Conservation (phyloP, 192 early-diverging fungal species). For the Allomyces macrogynus region DNA sequence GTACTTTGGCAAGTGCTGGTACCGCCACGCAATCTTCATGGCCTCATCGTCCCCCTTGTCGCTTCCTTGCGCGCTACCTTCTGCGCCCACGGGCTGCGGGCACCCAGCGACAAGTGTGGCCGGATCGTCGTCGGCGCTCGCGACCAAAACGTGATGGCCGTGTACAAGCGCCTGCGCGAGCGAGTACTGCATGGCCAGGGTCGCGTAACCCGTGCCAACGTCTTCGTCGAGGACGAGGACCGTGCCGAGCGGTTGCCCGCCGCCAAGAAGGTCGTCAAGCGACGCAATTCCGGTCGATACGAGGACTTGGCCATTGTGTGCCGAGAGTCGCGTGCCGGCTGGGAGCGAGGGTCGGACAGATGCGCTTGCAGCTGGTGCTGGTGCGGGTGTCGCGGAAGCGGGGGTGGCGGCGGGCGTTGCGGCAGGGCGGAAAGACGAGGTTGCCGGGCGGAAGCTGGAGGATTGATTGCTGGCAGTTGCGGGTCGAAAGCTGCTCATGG, state of each 20-base stretch:
- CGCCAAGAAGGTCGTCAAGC: constrained; percentile 70
- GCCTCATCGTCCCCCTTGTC: constrained; percentile 24
- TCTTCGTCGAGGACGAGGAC: constrained; percentile 62
- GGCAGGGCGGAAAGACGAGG: background rate
- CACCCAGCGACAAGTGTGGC: constrained; percentile 19
- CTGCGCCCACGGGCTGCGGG: background rate
- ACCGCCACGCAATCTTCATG: constrained; percentile 89
- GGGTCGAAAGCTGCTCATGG: too few relatives aligned
- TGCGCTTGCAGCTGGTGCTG: background rate
- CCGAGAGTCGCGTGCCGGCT: constrained; percentile 47
- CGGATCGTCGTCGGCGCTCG: constrained; percentile 42
- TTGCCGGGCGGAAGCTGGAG: too few relatives aligned
- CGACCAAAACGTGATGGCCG: constrained; percentile 46
- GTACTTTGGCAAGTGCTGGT: constrained; percentile 55
- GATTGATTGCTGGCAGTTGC: too few relatives aligned
- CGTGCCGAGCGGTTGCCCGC: constrained; percentile 66
- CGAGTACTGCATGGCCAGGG: constrained; percentile 60
- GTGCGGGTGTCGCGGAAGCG: background rate
- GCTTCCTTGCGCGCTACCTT: background rate
- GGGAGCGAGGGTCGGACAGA: constrained; percentile 38
- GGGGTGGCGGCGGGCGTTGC: background rate
- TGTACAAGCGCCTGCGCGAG: constrained; percentile 63
- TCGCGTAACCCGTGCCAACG: constrained; percentile 56
- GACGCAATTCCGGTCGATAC: constrained; percentile 68
- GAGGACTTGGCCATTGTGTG: constrained; percentile 53